Base-by-base conservation (phyloP, 306 rosid genomes). In the Urtica urens region DNA sequence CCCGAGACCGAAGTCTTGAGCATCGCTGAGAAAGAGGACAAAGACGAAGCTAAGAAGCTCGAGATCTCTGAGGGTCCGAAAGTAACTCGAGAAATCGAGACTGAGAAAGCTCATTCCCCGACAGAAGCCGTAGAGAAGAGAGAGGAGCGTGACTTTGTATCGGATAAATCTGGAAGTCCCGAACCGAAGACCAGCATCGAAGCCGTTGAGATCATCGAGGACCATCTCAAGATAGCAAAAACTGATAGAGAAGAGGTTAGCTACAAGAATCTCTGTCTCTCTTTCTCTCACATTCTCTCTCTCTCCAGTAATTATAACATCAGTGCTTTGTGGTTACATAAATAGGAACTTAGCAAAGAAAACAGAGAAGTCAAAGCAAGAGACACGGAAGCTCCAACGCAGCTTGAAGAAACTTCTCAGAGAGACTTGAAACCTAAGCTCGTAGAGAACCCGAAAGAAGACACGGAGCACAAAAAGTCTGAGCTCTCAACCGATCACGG, bases 321-420 rank as follows among this genome's bases (percentile, higher is more conserved):
- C 33, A 8, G 12, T 43, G 16, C 35, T 19, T 13, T 33, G n/a
- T 2, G 24, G 50, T 62, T 19, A 55, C 17, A 35, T 46, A n/a
- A n/a, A 38, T 62, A 66, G 73, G 77, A 33, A 38, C 6, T 40
- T 17, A 43, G 53, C 30, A 28, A 12, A 18, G 72, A 61, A 51
- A 46, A 33, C 38, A 46, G 23, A 42, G 64, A 59, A 35, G 40
- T 20, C 29, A 49, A 51, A 64, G 58, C n/a, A n/a, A n/a, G 7
- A 38, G 50, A 17, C 40, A 51, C 46, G 54, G 62, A 59, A 46
- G 24, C 52, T 3, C 10, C 11, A 35, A 41, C 66, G 9, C 23
- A 43, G 3, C 40, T 35, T 3, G 40, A n/a, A 38, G 46, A 31
- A 37, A 7, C 28, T 9, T 42, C 62, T 22, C 35, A 23, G 16